A percentile compares a stretch with the other conserved stretches of the same genome.
Conservation (phyloP, 805 yeast genomes). For the Yarrowia yakushimensis region DNA sequence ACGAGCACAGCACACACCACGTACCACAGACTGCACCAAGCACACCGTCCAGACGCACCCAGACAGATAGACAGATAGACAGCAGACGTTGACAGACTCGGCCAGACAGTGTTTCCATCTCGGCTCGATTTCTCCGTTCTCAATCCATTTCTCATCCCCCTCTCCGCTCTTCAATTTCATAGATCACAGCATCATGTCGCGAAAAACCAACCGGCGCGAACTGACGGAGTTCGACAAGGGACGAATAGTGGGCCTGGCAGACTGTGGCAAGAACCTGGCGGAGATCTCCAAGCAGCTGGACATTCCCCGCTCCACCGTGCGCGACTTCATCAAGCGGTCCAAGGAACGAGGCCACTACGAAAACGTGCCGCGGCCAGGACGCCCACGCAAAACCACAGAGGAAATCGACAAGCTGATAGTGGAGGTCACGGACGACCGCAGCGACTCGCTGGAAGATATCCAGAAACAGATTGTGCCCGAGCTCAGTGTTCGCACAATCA, state of each 20-base stretch:
- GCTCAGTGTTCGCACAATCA: slow-evolving; percentile 25
- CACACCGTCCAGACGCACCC: too few species aligned
- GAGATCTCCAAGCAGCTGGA: slow-evolving; percentile 26
- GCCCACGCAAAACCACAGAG: slow-evolving; percentile 25
- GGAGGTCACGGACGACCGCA: slow-evolving; percentile 22
- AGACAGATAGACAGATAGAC: neutral
- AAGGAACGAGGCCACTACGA: slow-evolving; percentile 27
- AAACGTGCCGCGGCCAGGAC: slow-evolving; percentile 25
- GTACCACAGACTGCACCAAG: too few species aligned
- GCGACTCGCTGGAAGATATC: slow-evolving; percentile 25
- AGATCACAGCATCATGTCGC: too few species aligned
- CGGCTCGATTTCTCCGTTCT: too few species aligned
- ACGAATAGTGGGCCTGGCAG: slow-evolving; percentile 27
- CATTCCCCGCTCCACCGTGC: slow-evolving; percentile 26
- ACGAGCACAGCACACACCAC: too few species aligned
- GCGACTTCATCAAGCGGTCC: slow-evolving; percentile 27
- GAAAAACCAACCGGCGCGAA: slow-evolving; percentile 27
- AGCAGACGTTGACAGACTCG: too few species aligned
- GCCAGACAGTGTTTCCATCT: too few species aligned
- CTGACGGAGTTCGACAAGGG: slow-evolving; percentile 27
- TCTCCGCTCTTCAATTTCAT: neutral
- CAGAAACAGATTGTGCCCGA: slow-evolving; percentile 25
- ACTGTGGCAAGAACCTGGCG: slow-evolving; percentile 25
- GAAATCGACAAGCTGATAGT: slow-evolving; percentile 24
- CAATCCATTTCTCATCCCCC: neutral